Evolutionary conservation across 75 land plant genomes (phyloP).

Genomic region (Pinus albicaulis): DNA sequence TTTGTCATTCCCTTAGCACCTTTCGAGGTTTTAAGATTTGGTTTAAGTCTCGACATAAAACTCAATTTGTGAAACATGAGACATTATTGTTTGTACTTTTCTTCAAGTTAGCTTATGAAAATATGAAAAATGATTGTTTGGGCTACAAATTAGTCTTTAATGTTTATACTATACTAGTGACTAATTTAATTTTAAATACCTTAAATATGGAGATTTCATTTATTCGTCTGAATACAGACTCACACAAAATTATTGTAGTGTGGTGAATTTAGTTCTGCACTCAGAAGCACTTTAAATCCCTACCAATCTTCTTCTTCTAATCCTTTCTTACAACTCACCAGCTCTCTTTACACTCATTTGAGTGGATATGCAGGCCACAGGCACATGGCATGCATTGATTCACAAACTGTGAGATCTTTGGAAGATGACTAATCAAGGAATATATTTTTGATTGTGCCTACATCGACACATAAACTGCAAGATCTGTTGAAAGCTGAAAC

Average conservation of each 20-base stretch:
- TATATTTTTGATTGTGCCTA: background rate
- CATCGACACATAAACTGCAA: background rate
- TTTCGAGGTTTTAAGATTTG: too few species aligned
- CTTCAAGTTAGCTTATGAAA: background rate
- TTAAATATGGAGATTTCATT: background rate
- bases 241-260: background rate
- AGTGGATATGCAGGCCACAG: background rate
- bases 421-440: background rate
- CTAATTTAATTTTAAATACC: background rate
- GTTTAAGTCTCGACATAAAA: background rate
- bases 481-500: background rate
- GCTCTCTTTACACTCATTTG: too few species aligned
- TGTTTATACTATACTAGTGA: background rate
- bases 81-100: background rate
- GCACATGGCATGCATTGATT: background rate
- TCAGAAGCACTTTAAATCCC: background rate
- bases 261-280: background rate
- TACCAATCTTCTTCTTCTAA: background rate
- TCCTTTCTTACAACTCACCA: background rate
- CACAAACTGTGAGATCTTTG: background rate
- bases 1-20: too few species aligned
- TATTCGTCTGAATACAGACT: background rate
- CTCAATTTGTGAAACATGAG: background rate
- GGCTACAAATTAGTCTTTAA: background rate
- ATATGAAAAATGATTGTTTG: background rate